A percentile compares a stretch with the other conserved stretches of the same genome.
phyloP scores from a whole-genome alignment of 1,284 basidiomycete genomes.

The Trichosporon ovoides region DNA sequence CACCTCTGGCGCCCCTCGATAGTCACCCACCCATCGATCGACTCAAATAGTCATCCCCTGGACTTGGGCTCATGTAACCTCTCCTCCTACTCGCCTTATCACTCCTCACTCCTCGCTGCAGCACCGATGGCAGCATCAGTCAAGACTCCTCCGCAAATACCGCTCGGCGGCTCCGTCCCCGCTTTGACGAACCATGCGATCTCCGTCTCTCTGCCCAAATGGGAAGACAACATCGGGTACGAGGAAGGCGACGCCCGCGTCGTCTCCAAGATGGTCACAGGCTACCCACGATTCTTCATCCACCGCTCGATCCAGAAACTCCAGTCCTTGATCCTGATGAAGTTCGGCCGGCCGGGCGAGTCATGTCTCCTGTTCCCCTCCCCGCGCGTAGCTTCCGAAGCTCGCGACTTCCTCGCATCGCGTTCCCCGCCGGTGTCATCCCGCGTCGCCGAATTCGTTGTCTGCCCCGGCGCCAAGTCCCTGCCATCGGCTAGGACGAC shows the following conservation, averaged over 20 bases:
- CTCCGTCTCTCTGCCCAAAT: conserved; percentile 92
- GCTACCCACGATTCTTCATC: conserved; percentile 98
- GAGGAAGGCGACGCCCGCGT: conserved; percentile 87
- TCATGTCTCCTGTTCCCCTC: conserved; percentile 73
- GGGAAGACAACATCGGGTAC: conserved; percentile 89
- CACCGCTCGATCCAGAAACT: conserved; percentile 84
- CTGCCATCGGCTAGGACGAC: conserved; percentile 16
- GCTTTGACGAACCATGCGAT: conserved; percentile 71
- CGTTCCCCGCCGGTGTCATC: conserved; percentile 53
- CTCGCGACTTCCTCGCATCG: conserved; percentile 67
- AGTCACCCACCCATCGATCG: no score
- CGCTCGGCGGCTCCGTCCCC: conserved; percentile 50
- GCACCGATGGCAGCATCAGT: conserved; percentile 14
- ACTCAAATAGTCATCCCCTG: no score
- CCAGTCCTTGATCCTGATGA: conserved; percentile 62
- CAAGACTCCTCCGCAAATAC: conserved; percentile 28
- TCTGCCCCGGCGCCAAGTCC: conserved; percentile 51
- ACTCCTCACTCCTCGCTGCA: no score
- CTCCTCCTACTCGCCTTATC: no score
- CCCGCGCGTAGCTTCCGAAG: conserved; percentile 64
- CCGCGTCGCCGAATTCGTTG: conserved; percentile 67
- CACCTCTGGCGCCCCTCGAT: no score
- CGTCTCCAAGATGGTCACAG: conserved; percentile 74
- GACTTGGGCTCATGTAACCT: no score
- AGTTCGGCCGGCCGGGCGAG: conserved; percentile 67